Evolutionary conservation across 1,139 yeast species (phyloP).

Genomic region (Yamadazyma diospyri): DNA sequence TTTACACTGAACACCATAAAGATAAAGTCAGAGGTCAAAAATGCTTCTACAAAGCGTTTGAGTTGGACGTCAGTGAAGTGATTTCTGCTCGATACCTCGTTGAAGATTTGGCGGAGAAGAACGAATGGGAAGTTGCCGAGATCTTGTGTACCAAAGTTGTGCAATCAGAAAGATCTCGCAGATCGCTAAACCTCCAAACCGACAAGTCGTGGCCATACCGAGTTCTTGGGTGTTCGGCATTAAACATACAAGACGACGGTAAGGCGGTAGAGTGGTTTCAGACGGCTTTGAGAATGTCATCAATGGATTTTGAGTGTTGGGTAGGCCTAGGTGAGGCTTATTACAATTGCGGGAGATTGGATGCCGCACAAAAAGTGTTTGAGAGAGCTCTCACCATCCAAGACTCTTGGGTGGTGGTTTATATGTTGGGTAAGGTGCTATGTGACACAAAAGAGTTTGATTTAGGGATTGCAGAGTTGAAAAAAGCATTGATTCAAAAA

Average conservation of each 20-base stretch:
- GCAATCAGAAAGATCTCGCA: constrained; percentile 57
- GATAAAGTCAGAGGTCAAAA: constrained; percentile 74
- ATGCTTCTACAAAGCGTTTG: constrained; percentile 88
- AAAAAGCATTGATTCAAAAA: constrained; percentile 36
- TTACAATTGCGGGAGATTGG: constrained; percentile 75
- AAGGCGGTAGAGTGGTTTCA: constrained; percentile 90
- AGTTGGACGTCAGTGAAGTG: constrained; percentile 73
- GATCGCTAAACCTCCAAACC: constrained; percentile 40
- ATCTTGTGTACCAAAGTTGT: constrained; percentile 63
- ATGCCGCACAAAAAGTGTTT: constrained; percentile 84
- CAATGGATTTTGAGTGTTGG: constrained; percentile 79
- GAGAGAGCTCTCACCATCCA: constrained; percentile 52
- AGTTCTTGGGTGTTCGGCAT: constrained; percentile 73
- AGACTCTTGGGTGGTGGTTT: constrained; percentile 54
- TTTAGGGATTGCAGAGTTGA: constrained; percentile 28
- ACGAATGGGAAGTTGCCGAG: constrained; percentile 87
- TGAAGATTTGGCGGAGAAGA: constrained; percentile 55
- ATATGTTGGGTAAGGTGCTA: constrained; percentile 63
- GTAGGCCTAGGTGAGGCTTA: constrained; percentile 94
- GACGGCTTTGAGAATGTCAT: constrained; percentile 67
- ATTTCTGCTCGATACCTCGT: constrained; percentile 73
- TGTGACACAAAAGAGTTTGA: constrained; percentile 40
- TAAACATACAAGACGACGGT: constrained; percentile 70
- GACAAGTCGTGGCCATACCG: constrained; percentile 80
- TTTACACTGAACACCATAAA: constrained; percentile 54